Base-by-base conservation (phyloP, 306 rosid genomes). In the Medicago arabica region DNA sequence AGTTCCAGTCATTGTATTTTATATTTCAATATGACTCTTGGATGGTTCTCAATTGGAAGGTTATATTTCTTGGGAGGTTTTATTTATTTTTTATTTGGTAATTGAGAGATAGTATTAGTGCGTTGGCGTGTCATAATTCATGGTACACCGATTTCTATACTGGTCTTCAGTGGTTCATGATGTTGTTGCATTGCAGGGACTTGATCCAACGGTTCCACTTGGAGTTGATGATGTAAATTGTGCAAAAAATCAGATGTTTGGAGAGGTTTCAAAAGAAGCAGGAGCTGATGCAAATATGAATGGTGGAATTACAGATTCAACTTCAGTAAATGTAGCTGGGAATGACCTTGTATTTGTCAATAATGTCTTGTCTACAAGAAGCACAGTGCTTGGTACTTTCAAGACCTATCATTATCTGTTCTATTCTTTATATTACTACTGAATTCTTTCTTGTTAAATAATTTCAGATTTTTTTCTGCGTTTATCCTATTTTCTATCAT, bases 321-420 rank as follows among this genome's bases (percentile, higher is more conserved):
- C 80, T 57, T 55, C 87, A 34, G 86, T 17, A 57, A 73, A 60
- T n/a, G 68, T 39, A 21, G 79, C 79, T 69, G 84, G 75, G 77
- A 83, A 63, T 41, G 89, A 83, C 72, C 72, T 43, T 16, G 76
- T 79, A 16, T 81, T 82, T 59, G 41, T 80, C 75, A 82, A 80
- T 69, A 83, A 71, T 61, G 49, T 80, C 77, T 79, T 77, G 49
- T 81, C 88, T 53, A 36, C 69, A 62, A 76, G 64, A 77, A 76
- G 64, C 67, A 60, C 83, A 64, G 17, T 34, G 34, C 81, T 71
- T 23, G 93, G 96, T 91, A 87, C 55, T 75, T 69, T 79, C 62
- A 23, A 15, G 14, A 77, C 49, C 55, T 57, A 41, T 73, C 16
- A 53, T 23, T 39, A 39, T 76, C 51, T 81, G 3, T 58, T 47